Evolutionary conservation across 2,329 filamentous ascomycete genomes (phyloP).

Genomic region (Lachnellula suecica): DNA sequence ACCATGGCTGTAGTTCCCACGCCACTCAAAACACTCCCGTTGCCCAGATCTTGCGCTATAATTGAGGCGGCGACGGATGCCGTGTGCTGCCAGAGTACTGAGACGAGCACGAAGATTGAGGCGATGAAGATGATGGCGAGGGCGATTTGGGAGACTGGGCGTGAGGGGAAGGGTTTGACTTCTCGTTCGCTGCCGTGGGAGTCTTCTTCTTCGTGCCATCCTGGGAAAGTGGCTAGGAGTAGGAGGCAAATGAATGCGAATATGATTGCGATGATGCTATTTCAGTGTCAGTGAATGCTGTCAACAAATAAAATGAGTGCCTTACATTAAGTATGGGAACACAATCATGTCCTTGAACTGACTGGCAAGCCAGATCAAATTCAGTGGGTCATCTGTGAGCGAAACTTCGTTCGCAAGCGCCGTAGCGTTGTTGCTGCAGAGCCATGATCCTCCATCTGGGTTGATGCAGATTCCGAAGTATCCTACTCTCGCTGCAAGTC

Average conservation of each 20-base stretch:
- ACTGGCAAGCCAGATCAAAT: conserved; percentile 93
- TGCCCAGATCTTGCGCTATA: conserved; percentile 89
- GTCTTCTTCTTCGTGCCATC: conserved; percentile 92
- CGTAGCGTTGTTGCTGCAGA: conserved; percentile 97
- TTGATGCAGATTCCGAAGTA: conserved; percentile 98
- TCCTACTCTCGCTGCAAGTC: conserved; percentile 86
- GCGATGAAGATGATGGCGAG: conserved; percentile 87
- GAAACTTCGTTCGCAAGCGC: conserved; percentile 85
- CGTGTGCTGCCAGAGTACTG: conserved; percentile 86
- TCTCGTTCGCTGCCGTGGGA: conserved; percentile 79
- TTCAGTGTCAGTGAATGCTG: background rate
- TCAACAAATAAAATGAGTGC: conserved; percentile 35
- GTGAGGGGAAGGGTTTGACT: conserved; percentile 90
- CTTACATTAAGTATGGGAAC: conserved; percentile 92
- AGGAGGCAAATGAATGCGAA: conserved; percentile 96
- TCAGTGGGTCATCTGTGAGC: conserved; percentile 91
- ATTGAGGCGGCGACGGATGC: conserved; percentile 93
- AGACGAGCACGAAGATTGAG: conserved; percentile 71
- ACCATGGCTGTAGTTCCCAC: conserved; percentile 97
- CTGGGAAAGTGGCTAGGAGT: conserved; percentile 92
- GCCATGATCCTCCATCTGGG: conserved; percentile 83
- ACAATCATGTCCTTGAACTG: conserved; percentile 99
- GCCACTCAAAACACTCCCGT: conserved; percentile 81
- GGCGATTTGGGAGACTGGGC: conserved; percentile 88
- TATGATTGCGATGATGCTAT: conserved; percentile 92